Evolutionary conservation across 352 stramenopile species (phyloP).

Genomic region (Phytophthora europaea): DNA sequence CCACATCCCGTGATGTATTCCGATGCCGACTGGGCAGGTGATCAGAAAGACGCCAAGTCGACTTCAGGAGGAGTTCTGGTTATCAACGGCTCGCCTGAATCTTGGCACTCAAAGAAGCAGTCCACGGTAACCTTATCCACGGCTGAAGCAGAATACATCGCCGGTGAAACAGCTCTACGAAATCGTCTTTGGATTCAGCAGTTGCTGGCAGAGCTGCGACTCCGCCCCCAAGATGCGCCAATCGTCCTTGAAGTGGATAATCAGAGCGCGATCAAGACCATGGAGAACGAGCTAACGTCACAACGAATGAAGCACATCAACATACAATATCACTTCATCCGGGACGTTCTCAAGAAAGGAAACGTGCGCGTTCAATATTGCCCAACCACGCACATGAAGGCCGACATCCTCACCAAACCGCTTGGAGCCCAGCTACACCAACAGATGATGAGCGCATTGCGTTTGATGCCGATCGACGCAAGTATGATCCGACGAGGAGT

Average conservation of each 20-base stretch:
- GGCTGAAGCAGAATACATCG: not conserved
- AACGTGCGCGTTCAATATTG: not conserved
- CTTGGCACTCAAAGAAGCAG: slow-evolving; percentile 1
- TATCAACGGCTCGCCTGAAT: not conserved
- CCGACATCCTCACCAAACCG: not conserved
- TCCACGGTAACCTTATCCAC: not conserved
- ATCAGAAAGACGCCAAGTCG: not conserved
- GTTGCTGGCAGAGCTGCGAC: not conserved
- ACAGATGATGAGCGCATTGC: not conserved
- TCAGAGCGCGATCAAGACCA: not conserved
- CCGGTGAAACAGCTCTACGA: not conserved
- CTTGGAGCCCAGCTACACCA: not conserved
- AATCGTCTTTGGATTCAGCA: not conserved
- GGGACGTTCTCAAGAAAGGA: not conserved
- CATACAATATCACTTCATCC: not conserved
- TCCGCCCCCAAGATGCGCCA: not conserved
- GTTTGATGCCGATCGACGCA: not conserved
- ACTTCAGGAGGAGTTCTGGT: not conserved
- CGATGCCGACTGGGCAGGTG: slow-evolving; percentile 9
- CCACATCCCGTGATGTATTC: not conserved
- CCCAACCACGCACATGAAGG: not conserved
- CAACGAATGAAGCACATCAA: not conserved
- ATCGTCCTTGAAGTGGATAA: not conserved
- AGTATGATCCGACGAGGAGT: not conserved
- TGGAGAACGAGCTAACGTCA: not conserved